These are phyloP conservation scores for Cutaneotrichosporon sp. DNA, from an alignment of 1,284 basidiomycete genomes.

Conservation along the genomic window DNA sequence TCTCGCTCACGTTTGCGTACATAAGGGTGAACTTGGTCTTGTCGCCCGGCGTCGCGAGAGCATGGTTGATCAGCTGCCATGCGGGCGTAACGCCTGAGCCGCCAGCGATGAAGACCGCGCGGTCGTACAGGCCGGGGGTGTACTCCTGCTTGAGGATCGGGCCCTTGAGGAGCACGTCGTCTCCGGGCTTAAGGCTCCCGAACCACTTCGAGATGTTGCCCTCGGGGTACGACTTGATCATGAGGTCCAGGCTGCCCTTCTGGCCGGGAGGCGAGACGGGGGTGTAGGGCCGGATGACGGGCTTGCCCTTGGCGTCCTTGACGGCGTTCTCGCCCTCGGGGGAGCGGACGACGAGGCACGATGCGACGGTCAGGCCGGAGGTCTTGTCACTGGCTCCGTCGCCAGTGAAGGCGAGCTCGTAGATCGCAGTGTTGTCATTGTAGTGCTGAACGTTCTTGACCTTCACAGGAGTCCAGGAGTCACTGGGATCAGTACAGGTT, in stretches of 20 bases:
- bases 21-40: constrained; percentile 92
- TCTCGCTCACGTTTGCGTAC: constrained; percentile 84
- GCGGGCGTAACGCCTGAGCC: constrained; percentile 53
- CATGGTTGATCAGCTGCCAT: constrained; percentile 62
- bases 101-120: constrained; percentile 84
- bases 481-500: constrained; percentile 31
- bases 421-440: constrained; percentile 85
- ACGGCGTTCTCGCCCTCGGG: constrained; percentile 49
- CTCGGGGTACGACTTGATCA: constrained; percentile 68
- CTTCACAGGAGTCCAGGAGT: constrained; percentile 55
- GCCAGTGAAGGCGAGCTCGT: constrained; percentile 80
- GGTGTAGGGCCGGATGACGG: constrained; percentile 82
- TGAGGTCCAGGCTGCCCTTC: constrained; percentile 69
- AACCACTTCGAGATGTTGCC: constrained; percentile 78
- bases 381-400: constrained; percentile 60
- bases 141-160: constrained; percentile 79
- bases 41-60: constrained; percentile 66
- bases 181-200: constrained; percentile 66
- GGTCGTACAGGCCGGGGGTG: constrained; percentile 77
- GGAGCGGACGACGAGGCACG: constrained; percentile 55
- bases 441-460: constrained; percentile 80
- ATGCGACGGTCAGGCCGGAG: constrained; percentile 59
- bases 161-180: constrained; percentile 81
- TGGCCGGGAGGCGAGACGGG: constrained; percentile 68
- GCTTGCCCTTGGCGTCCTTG: constrained; percentile 74